Base-by-base conservation (phyloP, 495 filamentous ascomycete genomes). In the Neurospora sp. region DNA sequence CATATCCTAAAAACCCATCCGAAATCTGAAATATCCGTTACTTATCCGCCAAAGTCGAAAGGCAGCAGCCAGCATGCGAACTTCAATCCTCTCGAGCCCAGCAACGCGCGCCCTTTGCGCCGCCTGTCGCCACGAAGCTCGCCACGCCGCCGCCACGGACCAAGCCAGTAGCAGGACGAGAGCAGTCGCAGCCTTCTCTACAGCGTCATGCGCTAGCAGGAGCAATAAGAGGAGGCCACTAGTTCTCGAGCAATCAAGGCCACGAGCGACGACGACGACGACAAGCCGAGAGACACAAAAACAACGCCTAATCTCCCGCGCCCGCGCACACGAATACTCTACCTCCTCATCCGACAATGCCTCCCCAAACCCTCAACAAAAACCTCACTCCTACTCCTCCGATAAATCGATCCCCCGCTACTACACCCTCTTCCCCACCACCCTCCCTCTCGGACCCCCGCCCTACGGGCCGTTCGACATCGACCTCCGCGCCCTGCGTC, bases 391-490 rank as follows among this genome's bases (percentile, higher is more conserved):
- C 54, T 6, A 42, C 28, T 69, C 76, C 69, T 39, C 74, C 11
- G 10, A 10, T 9, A 39, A 39, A 9, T 42, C 31, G 8, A 74
- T 73, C 24, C 79, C 76, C n/a, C 71, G 70, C 15, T 82, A 93
- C 86, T 98, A 98, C 88, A 88, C 90, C 54, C 89, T 98, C 82
- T 99, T 99, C 86, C 93, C 94, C 7, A 77, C 85, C 15, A 93
- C 93, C 17, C 86, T 98, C 19, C 89, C 95, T 15, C n/a, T 76
- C 0, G 96, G 96, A 40, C 91, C 94, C 0, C 96, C 96, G 0
- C 96, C 96, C 1, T 31, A 74, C 0, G 90, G 94, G 0, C 88
- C 89, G 71, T 99, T 99, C 87, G 76, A 83, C 0, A 89, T 97
- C 82, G 86, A 95, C 80, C 66, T 82, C 21, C 86, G 86, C 54